phyloP scores from a whole-genome alignment of 169 alveolate genomes.

The Cryptosporidium sp. region DNA sequence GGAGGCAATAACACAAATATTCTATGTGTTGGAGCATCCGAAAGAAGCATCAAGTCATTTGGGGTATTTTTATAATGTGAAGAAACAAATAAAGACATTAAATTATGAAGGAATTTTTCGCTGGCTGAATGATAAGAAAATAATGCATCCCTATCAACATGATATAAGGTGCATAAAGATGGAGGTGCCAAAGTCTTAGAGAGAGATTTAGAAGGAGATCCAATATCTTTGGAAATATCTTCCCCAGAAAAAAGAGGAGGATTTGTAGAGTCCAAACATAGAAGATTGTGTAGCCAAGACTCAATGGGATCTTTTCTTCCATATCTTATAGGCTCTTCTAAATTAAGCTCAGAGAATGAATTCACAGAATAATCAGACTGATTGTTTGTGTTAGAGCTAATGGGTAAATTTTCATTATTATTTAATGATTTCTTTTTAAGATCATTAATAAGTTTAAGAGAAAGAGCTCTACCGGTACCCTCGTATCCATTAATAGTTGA shows the following conservation, averaged over 20 bases:
- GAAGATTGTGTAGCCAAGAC: slow-evolving; percentile 95
- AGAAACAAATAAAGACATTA: slow-evolving; percentile 96
- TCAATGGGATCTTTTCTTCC: slow-evolving; percentile 97
- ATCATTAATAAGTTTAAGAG: slow-evolving; percentile 95
- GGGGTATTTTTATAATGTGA: slow-evolving; percentile 99
- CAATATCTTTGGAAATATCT: neutral
- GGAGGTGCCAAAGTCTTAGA: slow-evolving; percentile 92
- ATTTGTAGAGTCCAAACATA: slow-evolving; percentile 96
- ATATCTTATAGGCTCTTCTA: slow-evolving; percentile 97
- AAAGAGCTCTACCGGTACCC: slow-evolving; percentile 99
- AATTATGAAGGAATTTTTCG: slow-evolving; percentile 94
- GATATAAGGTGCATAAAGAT: slow-evolving; percentile 92
- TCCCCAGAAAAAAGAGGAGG: slow-evolving; percentile 80
- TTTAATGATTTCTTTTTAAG: slow-evolving; percentile 82
- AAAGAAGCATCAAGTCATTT: slow-evolving; percentile 96
- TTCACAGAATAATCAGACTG: neutral
- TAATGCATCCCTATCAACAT: slow-evolving; percentile 97
- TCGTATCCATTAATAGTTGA: slow-evolving; percentile 99
- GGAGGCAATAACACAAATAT: slow-evolving; percentile 94
- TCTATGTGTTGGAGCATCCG: slow-evolving; percentile 99
- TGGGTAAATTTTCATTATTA: neutral
- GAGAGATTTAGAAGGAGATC: slow-evolving; percentile 1
- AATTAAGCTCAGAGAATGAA: slow-evolving; percentile 85
- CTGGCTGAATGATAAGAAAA: slow-evolving; percentile 96
- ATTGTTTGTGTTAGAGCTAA: neutral